phyloP scores from a whole-genome alignment of 2,329 filamentous ascomycete genomes.

The Clarireedia sp. region DNA sequence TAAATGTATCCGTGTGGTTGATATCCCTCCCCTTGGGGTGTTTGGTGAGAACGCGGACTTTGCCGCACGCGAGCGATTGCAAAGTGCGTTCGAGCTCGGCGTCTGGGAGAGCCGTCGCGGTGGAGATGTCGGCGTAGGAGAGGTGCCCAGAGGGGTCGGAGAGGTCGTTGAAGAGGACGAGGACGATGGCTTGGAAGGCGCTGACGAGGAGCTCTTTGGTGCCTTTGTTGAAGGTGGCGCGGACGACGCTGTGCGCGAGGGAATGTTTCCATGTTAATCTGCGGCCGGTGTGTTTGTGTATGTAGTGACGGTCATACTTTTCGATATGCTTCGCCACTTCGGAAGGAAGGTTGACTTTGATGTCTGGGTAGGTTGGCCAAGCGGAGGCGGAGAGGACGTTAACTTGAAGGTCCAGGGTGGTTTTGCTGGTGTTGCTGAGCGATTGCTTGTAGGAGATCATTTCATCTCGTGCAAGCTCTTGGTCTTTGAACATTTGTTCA shows the following conservation, averaged over 20 bases:
- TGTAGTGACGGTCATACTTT: conserved; percentile 80
- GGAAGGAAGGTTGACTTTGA: conserved; percentile 62
- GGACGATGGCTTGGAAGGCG: conserved; percentile 83
- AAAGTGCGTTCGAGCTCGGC: conserved; percentile 80
- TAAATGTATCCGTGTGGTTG: conserved; percentile 70
- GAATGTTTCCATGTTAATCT: conserved; percentile 87
- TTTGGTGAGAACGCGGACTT: conserved; percentile 76
- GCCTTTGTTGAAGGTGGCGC: conserved; percentile 70
- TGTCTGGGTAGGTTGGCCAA: conserved; percentile 86
- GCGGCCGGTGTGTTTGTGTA: conserved; percentile 79
- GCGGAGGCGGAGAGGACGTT: conserved; percentile 85
- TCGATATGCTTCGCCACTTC: conserved; percentile 70
- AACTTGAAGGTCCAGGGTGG: conserved; percentile 66
- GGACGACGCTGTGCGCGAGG: conserved; percentile 83
- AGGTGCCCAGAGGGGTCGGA: conserved; percentile 51
- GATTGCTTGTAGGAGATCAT: conserved; percentile 79
- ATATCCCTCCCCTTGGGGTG: conserved; percentile 80
- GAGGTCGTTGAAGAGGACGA: conserved; percentile 80
- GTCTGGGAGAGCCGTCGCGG: conserved; percentile 66
- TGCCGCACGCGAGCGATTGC: conserved; percentile 90
- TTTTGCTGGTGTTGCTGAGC: conserved; percentile 42
- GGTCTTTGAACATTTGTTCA: conserved; percentile 99
- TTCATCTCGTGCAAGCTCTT: conserved; percentile 86
- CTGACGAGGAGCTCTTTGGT: conserved; percentile 84
- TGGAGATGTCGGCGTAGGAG: conserved; percentile 66